Evolutionary conservation across 768 basidiomycete species (phyloP), one percentile per base, ranked within the genome.

Genomic region (Amanita exitialis): DNA sequence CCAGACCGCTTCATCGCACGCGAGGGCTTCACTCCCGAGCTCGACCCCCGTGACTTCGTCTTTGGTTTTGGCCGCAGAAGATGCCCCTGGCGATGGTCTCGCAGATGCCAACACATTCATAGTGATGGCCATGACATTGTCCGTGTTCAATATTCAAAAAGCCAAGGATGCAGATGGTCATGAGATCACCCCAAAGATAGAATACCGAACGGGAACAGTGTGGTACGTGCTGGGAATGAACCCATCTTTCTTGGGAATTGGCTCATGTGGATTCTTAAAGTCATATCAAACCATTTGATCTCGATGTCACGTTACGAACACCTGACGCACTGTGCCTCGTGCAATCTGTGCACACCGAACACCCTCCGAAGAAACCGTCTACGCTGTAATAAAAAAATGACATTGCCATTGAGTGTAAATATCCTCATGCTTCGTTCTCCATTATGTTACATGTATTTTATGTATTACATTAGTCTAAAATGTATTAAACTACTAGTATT

Each of bases 121-220:
- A 18, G 65, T 63, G 42, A 64, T 73, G 5, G 53, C 64, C 12
- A 67, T 62, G 28, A 62, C 71, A 27, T 58, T 74, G 10, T 60
- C 72, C 4, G 56, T 62, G 5, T 70, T 76, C 47, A 53, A 66
- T n/a, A 68, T 76, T 30, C 54, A 56, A 2, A 72, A 70, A 53
- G 63, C 66, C 1, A 37, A 62, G 4, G 67, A 69, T 38, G 55
- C 49, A 18, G 53, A 62, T 45, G 70, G 73, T 4, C 53, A 61
- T 13, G 67, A 71, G 52, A 62, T 72, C n/a, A 66, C 65, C 25
- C 69, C 70, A 0, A 56, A 60, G 10, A 57, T 66, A 8, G 57
- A 63, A 0, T 72, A 66, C 59, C 12, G 8, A 20, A 5, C 39
- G 4, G 39, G 39, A 10, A 41, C 39, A 41, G 39, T 41, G 6